A percentile compares a stretch with the other conserved stretches of the same genome.
Conservation (phyloP, 2,329 filamentous ascomycete genomes). For the Dothiorella sarmentorum region DNA sequence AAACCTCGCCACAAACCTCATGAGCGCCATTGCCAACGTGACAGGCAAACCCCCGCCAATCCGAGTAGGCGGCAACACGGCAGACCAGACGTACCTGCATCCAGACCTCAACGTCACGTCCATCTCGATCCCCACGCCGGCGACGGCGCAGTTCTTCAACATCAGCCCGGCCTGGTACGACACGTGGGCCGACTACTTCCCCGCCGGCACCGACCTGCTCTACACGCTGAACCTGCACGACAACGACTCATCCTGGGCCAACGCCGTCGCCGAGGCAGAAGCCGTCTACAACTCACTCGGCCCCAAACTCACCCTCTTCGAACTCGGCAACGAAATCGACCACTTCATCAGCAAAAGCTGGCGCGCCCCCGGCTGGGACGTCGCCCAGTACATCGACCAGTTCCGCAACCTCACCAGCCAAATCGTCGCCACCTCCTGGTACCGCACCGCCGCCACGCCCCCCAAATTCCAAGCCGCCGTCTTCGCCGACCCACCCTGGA, state of each 20-base stretch:
- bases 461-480: conserved; percentile 21
- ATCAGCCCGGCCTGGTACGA: conserved; percentile 17
- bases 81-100: conserved; percentile 16
- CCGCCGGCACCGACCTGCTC: conserved; percentile 9
- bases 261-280: conserved; percentile 12
- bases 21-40: conserved; percentile 11
- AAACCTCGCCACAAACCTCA: conserved; percentile 11
- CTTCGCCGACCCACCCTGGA: conserved; percentile 16
- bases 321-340: conserved; percentile 16
- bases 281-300: conserved; percentile 10
- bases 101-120: conserved; percentile 14
- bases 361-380: conserved; percentile 12
- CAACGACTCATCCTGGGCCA: conserved; percentile 11
- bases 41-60: conserved; percentile 12
- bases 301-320: conserved; percentile 10
- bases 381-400: conserved; percentile 12
- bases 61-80: conserved; percentile 15
- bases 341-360: conserved; percentile 13
- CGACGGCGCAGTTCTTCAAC: conserved; percentile 15
- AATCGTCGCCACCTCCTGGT: conserved; percentile 19
- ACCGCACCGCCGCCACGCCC: conserved; percentile 10
- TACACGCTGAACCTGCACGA: conserved; percentile 13
- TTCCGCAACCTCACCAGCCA: conserved; percentile 19
- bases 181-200: conserved; percentile 17
- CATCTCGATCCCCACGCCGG: conserved; percentile 5